These are phyloP conservation scores for Fusarium solani-melongenae DNA, from an alignment of 2,329 filamentous ascomycete species.

Conservation along the genomic window DNA sequence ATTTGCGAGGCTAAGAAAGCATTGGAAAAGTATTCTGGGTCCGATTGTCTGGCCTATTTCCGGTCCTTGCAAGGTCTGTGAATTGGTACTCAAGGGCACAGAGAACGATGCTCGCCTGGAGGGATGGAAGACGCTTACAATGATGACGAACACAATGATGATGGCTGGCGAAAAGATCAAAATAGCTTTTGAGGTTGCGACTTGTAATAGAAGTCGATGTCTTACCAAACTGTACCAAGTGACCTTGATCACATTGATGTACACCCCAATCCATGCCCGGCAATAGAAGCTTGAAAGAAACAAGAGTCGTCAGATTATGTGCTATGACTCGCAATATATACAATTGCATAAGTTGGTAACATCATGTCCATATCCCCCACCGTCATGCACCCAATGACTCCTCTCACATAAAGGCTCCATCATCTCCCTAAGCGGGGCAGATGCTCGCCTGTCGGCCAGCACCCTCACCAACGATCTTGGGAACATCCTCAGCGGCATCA, in stretches of 20 bases:
- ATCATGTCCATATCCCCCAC: not conserved
- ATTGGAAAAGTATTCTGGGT: not conserved
- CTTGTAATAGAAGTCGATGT: not conserved
- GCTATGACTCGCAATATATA: slow-evolving; percentile 3
- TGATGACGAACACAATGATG: not conserved
- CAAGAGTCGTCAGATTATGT: not conserved
- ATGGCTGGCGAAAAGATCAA: not conserved
- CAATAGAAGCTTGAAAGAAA: not conserved
- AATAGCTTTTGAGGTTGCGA: not conserved
- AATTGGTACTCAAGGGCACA: not conserved
- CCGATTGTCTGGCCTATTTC: not conserved
- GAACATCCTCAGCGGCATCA: slow-evolving; percentile 35
- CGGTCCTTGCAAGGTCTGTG: not conserved
- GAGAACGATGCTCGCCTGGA: too few species aligned
- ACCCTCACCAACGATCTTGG: slow-evolving; percentile 27
- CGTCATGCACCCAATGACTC: not conserved
- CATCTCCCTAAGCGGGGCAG: slow-evolving; percentile 23
- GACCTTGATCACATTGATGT: not conserved
- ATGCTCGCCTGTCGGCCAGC: slow-evolving; percentile 40
- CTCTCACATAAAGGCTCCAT: not conserved
- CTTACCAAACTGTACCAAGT: not conserved
- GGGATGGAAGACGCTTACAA: not conserved
- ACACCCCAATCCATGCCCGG: not conserved
- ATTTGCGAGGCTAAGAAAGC: not conserved
- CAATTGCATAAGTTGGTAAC: not conserved